Evolutionary conservation across 2,329 filamentous ascomycete species (phyloP).

Genomic region (Alternaria sp.): DNA sequence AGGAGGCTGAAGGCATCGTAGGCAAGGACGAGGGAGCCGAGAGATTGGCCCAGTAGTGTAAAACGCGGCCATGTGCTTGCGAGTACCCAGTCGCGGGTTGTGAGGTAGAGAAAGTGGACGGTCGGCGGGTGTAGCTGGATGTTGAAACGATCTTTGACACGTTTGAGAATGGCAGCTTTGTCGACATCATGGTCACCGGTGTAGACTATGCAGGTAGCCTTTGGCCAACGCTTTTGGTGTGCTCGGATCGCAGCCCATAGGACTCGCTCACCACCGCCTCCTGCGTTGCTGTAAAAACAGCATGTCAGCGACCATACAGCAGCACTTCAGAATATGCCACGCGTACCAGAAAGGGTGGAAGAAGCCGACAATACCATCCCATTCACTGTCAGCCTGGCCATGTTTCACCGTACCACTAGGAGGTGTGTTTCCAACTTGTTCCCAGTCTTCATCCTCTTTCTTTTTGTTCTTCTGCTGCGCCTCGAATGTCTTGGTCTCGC

Average conservation of each 20-base stretch:
- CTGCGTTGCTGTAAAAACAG: conserved; percentile 77
- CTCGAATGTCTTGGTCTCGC: conserved; percentile 39
- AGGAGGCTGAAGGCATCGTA: conserved; percentile 94
- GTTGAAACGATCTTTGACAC: conserved; percentile 86
- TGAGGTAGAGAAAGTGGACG: conserved; percentile 88
- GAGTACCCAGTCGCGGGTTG: conserved; percentile 85
- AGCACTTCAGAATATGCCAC: not conserved
- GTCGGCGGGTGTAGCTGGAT: conserved; percentile 86
- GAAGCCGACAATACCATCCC: conserved; percentile 90
- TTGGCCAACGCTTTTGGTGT: conserved; percentile 87
- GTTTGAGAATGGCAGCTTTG: conserved; percentile 78
- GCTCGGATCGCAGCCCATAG: conserved; percentile 95
- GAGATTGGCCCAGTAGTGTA: conserved; percentile 90
- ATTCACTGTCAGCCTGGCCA: conserved; percentile 64
- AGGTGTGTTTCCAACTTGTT: conserved; percentile 68
- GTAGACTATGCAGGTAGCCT: conserved; percentile 89
- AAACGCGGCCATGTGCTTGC: conserved; percentile 89
- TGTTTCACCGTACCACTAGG: conserved; percentile 57
- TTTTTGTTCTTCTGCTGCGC: conserved; percentile 25
- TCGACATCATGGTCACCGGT: conserved; percentile 91
- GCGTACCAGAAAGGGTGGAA: conserved; percentile 95
- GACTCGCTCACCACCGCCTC: conserved; percentile 93
- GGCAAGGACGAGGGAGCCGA: conserved; percentile 86
- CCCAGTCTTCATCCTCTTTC: conserved; percentile 71
- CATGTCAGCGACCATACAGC: conserved; percentile 23